Base-by-base conservation (phyloP, 2,329 filamentous ascomycete species). In the Pestalotiopsis sp. region DNA sequence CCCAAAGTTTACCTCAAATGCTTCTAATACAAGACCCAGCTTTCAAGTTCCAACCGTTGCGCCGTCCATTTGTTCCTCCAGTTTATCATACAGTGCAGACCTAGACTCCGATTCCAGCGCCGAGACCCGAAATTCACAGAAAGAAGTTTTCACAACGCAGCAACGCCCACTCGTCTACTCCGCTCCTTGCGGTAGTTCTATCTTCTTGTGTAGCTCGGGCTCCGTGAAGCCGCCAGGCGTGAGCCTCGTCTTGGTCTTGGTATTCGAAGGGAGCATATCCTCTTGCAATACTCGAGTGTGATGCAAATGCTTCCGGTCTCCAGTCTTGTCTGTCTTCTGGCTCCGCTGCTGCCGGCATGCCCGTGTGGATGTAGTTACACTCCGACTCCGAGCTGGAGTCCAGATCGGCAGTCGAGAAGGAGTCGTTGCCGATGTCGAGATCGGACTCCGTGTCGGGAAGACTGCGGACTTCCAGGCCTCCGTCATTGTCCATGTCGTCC, bases 341-440 rank as follows among this genome's bases (percentile, higher is more conserved):
- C n/a, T 62, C 27, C 27, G 17, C n/a, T 9, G 31, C 17, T 12
- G 4, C 7, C 1, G 31, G 9, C 17, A 36, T 36, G 12, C 31
- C 6, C 2, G 27, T 39, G 59, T 62, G 59, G 17, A 14, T 39
- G 27, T 39, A 62, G 27, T 39, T 62, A n/a, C 59, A 20, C n/a
- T 62, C 59, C 4, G 27, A 62, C 39, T 62, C 59, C 7, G 59
- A 62, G 27, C 59, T 41, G 25, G 59, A 62, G 17, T 62, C 59
- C 4, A 36, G 31, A 9, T 62, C 59, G 11, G 38, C 12, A 13
- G 59, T 62, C 13, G 59, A 62, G 17, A 38, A 36, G 12, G 27
- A 38, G 36, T 62, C 59, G 17, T 39, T 62, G 4, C 59, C 27
- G 36, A 39, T 31, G 38, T 38, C 59, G 38, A 59, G 23, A 23